Evolutionary conservation across 768 basidiomycete genomes (phyloP), one percentile per base, ranked within the genome.

Genomic region (Porpolomopsis calyptriformis): DNA sequence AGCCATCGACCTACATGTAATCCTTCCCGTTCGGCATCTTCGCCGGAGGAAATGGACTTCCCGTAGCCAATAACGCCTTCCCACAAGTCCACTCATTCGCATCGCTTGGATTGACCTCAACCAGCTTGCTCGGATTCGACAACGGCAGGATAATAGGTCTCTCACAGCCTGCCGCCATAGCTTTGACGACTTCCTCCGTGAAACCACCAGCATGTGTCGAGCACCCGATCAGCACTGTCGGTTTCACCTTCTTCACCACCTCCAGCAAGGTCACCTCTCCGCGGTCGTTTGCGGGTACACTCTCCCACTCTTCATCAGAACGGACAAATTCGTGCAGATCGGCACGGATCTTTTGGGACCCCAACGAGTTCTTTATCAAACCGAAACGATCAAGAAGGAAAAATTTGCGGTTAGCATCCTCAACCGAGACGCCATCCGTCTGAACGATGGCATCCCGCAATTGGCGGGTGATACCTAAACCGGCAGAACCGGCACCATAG

Each of bases 91-190:
- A 93, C 14, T 77, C 70, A 54, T 80, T 76, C 24, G 82, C 72
- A 54, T 86, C 75, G 48, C 71, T 67, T 4, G 85, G 86, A 45
- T 77, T 68, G 1, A 82, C 83, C 60, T 94, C 90, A 37, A 80
- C 80, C 45, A 90, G 67, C 36, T 65, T 60, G 49, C 81, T 87
- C 2, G 89, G 90, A 61, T 93, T 93, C 33, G 78, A 82, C 37
- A 93, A 70, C 12, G 89, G 86, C 55, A 91, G 72, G 51, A 93
- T 86, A 55, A 91, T 83, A 0, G 89, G 89, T 49, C 82, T 66
- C 19, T 84, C 82, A 34, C 73, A 74, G 41, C 74, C 68, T 51
- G 74, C 76, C 23, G 74, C 70, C 86, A 92, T 82, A 22, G 73
- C 71, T 57, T 69, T 67, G 26, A 87, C 65, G 33, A 88, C 67